Base-by-base conservation (phyloP, 148 eudicot species). In the Dianthus caryophyllus region DNA sequence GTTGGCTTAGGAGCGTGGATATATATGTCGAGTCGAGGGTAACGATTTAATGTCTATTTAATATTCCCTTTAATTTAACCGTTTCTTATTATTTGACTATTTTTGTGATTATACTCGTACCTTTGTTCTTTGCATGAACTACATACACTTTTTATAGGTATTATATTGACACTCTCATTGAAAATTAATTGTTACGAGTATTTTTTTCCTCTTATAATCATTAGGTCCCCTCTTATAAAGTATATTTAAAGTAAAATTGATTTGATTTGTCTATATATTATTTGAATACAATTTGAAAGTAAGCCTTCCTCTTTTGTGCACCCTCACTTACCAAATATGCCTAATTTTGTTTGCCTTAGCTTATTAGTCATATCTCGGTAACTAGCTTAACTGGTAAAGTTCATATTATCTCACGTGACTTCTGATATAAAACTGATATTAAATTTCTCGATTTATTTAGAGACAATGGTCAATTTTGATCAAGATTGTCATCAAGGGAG, bases 391-490 rank as follows among this genome's bases (percentile, higher is more conserved):
- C 27, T 5, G 41, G 38, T 65, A 29, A 49, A 49, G 25, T 38
- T 41, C 10, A 41, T 41, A 41, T 6, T 8, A 33, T 33, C 39
- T 33, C 8, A 8, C 8, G 8, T 33, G 8, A 33, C 3, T 8
- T 33, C 8, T 1, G 44, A 13, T 41, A 6, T 13, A 9, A 41
- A 41, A 9, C 44, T 41, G 11, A 41, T 41, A 41, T 41, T 16
- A 1, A 15, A 26, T 17, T n/a, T 14, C 11, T 54, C 6, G 18
- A 10, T 58, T 0, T 20, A 12, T 36, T 9, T 31, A 75, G 78
- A 65, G 48, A 65, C 48, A 0, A 70, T 75, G 73, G 14, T 64
- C 70, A 75, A 50, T 33, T 75, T 75, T 27, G 74, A 70, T 57
- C 73, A 65, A 15, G 70, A 65, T 9, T 25, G 29, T 47, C 57